Base-by-base conservation (phyloP, 495 filamentous ascomycete genomes). In the Pseudomonodictys pantanalensis region DNA sequence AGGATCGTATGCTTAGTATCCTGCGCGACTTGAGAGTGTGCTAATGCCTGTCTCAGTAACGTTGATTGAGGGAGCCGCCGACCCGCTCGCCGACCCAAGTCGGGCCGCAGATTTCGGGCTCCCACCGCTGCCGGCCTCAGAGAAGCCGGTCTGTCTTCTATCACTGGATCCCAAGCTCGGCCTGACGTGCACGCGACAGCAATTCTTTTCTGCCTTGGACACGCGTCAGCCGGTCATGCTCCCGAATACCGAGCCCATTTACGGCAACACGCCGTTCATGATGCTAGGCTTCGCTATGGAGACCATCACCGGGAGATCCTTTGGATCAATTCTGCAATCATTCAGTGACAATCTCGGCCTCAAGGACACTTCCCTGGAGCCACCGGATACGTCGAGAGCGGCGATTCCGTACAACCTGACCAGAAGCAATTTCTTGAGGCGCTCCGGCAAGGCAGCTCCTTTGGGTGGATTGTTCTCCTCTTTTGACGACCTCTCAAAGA, bases 231-330 rank as follows among this genome's bases (percentile, higher is more conserved):
- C 38, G 3, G 12, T 15, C 5, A 12, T 5, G 12, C 38, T 12
- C 20, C 38, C 38, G 38, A 41, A 41, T 18, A 41, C 74, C 4
- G 78, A 75, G 7, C 78, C 82, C 0, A 73, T 75, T 12, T 86
- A 86, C 68, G 80, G 80, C 12, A 83, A 85, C 66, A 76, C 74
- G 2, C 79, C 73, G 0, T 83, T 75, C 60, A 72, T 76, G 39
- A 72, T 84, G 43, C 72, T 85, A 11, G 77, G 75, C 0, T 77
- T 79, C 43, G 79, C 76, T 1, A 71, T 85, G 29, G 78, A 82
- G 52, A 72, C 72, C 47, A 79, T 84, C 39, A 79, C 77, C 1
- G 75, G 76, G 6, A 77, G 71, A 46, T 52, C 60, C 0, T 79
- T 79, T 52, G 52, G 73, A 11, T 30, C 71, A 0, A 71, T 81